These are phyloP conservation scores for Cenchrus purpureus DNA, from an alignment of 176 grass and related monocot genomes.

Conservation along the genomic window DNA sequence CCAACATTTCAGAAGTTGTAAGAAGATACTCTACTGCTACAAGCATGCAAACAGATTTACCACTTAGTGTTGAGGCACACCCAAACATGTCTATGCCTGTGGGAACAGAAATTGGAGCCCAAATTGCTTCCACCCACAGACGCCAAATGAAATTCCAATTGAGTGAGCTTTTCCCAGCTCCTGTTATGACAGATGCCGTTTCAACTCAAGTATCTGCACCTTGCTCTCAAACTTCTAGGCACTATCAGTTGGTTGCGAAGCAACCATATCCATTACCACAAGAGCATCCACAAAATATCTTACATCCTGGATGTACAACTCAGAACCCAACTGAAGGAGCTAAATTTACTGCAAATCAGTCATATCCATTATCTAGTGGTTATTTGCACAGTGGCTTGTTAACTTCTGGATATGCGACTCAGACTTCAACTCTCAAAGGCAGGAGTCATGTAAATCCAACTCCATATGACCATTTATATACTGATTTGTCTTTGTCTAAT, in stretches of 20 bases:
- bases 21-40: conserved; percentile 36
- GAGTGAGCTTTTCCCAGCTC: not conserved
- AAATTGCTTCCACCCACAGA: conserved; percentile 24
- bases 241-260: conserved; percentile 33
- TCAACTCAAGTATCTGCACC: conserved; percentile 39
- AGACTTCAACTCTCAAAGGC: conserved; percentile 22
- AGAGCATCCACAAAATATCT: conserved; percentile 25
- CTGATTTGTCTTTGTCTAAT: conserved; percentile 9
- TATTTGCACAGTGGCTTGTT: conserved; percentile 7
- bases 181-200: conserved; percentile 29
- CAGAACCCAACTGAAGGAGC: conserved; percentile 25
- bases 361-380: not conserved
- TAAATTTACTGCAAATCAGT: conserved; percentile 14
- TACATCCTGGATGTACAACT: conserved; percentile 32
- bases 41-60: conserved; percentile 29
- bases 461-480: not conserved
- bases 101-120: conserved; percentile 18
- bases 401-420: conserved; percentile 38
- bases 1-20: conserved; percentile 32
- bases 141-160: conserved; percentile 25
- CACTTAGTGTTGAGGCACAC: conserved; percentile 15
- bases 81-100: conserved; percentile 22
- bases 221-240: conserved; percentile 1
- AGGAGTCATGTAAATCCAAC: not conserved
- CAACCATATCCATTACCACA: conserved; percentile 16